Base-by-base conservation (phyloP, 2,329 filamentous ascomycete genomes). In the Cytospora schulzeri region DNA sequence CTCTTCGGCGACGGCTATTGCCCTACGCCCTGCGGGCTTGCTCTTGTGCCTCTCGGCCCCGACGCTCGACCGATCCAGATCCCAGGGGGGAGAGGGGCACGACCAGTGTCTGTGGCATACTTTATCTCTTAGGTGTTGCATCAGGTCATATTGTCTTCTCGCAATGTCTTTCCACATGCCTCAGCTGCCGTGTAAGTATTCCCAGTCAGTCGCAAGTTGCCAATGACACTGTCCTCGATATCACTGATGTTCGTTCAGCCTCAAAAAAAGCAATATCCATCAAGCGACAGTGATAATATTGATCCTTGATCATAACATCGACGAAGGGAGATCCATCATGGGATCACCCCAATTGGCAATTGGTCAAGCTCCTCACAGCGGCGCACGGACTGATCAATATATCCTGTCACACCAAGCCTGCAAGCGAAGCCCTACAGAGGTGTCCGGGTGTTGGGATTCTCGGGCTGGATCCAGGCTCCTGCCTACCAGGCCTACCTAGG, bases 251-350 rank as follows among this genome's bases (percentile, higher is more conserved):
- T 52, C 41, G 28, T 58, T 52, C 57, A 60, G 62, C 41, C 62
- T 64, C 62, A 22, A 64, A 26, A n/a, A 19, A 24, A 45, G 38
- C 41, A 60, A 51, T 60, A 17, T 57, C 33, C 57, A 22, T 58
- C 29, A 17, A 26, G 45, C 45, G 24, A 48, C 45, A 48, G 17
- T 6, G 9, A 28, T 56, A 60, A 56, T 35, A 35, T 24, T 15
- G 17, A 64, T 61, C 62, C 62, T 57, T 64, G 62, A 52, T 48
- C 29, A 57, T 57, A 35, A 29, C 51, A 57, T 31, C 57, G 26
- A 48, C 51, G 60, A 57, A 57, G 28, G 35, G 56, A 22, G n/a
- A 57, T 64, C 41, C 62, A 51, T 64, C 50, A 8, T 45, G 19
- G 17, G 9, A 7, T n/a, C 8, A 7, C 41, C 41, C 38, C 62